Evolutionary conservation across 345 rosid species (phyloP).

Genomic region (Zanthoxylum bungeanum): DNA sequence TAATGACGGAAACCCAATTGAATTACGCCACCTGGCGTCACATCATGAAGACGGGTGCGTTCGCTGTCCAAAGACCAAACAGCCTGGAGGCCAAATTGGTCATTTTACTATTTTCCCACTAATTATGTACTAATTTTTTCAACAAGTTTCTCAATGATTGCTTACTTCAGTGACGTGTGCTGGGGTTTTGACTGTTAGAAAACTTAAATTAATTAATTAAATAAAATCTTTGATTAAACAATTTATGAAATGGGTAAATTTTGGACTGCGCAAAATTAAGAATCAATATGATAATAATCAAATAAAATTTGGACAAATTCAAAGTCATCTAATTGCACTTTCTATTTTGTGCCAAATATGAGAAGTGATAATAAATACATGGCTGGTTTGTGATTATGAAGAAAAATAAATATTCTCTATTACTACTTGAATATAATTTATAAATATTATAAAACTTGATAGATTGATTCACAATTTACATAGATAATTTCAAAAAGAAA

Average conservation of each 20-base stretch:
- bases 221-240: too few relatives aligned
- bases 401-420: too few relatives aligned
- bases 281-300: not conserved
- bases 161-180: not conserved
- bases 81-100: not conserved
- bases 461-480: too few relatives aligned
- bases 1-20: not conserved
- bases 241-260: not conserved
- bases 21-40: not conserved
- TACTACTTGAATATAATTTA: too few relatives aligned
- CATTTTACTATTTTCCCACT: not conserved
- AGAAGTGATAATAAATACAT: too few relatives aligned
- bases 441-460: too few relatives aligned
- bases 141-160: not conserved
- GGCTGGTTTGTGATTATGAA: too few relatives aligned
- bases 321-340: too few relatives aligned
- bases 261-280: too few relatives aligned
- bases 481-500: too few relatives aligned
- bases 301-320: not conserved
- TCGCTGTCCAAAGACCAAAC: not conserved
- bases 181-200: not conserved
- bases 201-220: not conserved
- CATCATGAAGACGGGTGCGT: not conserved
- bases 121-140: not conserved
- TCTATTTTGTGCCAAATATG: too few relatives aligned